These are phyloP conservation scores for Lentinus tigrinus DNA, from an alignment of 768 basidiomycete genomes.

Conservation along the genomic window DNA sequence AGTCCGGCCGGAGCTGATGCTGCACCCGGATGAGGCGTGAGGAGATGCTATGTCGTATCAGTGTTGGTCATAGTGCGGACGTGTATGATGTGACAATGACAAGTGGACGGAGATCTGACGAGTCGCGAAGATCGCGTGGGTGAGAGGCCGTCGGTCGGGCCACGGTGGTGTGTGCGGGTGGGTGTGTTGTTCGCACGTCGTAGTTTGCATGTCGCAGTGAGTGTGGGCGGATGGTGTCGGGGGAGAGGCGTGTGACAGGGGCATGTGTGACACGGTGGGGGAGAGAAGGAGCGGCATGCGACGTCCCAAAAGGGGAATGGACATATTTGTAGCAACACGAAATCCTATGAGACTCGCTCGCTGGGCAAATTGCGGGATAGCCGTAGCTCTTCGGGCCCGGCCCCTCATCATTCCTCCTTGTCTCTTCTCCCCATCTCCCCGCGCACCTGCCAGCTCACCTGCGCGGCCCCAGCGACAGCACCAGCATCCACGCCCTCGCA, in stretches of 20 bases:
- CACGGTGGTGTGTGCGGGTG: not conserved
- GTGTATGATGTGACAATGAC: conserved; percentile 16
- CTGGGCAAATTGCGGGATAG: conserved; percentile 25
- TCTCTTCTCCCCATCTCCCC: conserved; percentile 10
- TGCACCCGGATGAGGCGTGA: conserved; percentile 62
- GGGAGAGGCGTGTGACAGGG: conserved; percentile 22
- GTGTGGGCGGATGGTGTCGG: not conserved
- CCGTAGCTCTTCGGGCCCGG: conserved; percentile 23
- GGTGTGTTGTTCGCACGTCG: not conserved
- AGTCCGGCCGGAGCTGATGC: conserved; percentile 90
- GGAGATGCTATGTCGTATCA: conserved; percentile 10
- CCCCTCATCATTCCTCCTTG: conserved; percentile 19
- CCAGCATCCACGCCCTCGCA: not conserved
- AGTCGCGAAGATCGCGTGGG: conserved; percentile 6
- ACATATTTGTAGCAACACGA: conserved; percentile 27
- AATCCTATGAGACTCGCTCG: conserved; percentile 26
- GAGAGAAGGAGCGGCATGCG: conserved; percentile 22
- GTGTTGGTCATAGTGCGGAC: conserved; percentile 9
- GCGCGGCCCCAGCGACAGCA: not conserved
- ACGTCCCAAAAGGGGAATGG: conserved; percentile 22
- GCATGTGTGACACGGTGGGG: conserved; percentile 21
- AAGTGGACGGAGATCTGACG: conserved; percentile 2
- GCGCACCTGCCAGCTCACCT: not conserved
- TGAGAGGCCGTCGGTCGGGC: not conserved
- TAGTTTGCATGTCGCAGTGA: not conserved